A percentile compares a stretch with the other conserved stretches of the same genome.
Evolutionary conservation across 2,329 filamentous ascomycete genomes (phyloP).

Genomic region (Apiospora arundinis): DNA sequence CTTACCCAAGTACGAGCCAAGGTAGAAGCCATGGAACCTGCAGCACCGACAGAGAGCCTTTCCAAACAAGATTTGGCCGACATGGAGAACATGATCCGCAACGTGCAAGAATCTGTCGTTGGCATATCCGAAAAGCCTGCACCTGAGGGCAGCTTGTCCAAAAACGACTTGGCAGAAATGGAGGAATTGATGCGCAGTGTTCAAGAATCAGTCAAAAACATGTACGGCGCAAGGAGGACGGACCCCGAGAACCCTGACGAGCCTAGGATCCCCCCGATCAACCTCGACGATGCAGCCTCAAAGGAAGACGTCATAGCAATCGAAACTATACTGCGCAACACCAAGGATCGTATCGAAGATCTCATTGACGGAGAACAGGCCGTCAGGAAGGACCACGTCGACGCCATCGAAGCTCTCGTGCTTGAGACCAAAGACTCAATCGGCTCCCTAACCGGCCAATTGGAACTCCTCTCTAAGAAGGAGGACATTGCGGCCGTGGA

Average conservation of each 20-base stretch:
- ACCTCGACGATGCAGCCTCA: conserved; percentile 58
- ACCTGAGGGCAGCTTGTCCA: conserved; percentile 48
- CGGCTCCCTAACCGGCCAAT: conserved; percentile 66
- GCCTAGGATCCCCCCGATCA: conserved; percentile 33
- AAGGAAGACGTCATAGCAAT: conserved; percentile 91
- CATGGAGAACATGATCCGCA: conserved; percentile 55
- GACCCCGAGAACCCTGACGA: conserved; percentile 31
- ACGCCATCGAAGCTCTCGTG: conserved; percentile 76
- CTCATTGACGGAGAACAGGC: conserved; percentile 74
- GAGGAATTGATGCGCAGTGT: conserved; percentile 55
- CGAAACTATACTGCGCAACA: conserved; percentile 87
- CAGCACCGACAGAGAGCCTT: conserved; percentile 42
- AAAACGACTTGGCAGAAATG: conserved; percentile 46
- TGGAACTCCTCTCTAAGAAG: conserved; percentile 76
- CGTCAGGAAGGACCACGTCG: conserved; percentile 70
- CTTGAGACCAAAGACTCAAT: conserved; percentile 79
- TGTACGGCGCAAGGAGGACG: conserved; percentile 36
- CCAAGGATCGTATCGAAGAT: conserved; percentile 87
- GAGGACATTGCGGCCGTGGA: conserved; percentile 81
- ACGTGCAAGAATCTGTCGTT: conserved; percentile 47
- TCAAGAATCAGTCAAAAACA: conserved; percentile 44
- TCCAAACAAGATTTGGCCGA: conserved; percentile 47
- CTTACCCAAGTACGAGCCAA: conserved; percentile 85
- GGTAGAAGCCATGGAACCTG: conserved; percentile 75
- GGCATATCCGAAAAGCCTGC: conserved; percentile 33